phyloP scores from a whole-genome alignment of 2,329 filamentous ascomycete species.

The Knufia fluminis region DNA sequence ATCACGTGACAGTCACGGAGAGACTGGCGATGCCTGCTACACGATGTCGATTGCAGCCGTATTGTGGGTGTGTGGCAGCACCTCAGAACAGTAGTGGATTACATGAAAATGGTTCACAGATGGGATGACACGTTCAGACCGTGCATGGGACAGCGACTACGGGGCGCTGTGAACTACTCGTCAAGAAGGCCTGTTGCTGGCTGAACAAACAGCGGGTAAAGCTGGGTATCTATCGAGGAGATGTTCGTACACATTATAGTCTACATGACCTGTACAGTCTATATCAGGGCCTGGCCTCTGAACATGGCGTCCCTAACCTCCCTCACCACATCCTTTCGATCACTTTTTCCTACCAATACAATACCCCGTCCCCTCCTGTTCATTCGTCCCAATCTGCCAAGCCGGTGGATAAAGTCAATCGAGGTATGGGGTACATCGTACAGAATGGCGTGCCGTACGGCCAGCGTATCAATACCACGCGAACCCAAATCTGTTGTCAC shows the following conservation, averaged over 20 bases:
- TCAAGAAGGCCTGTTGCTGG: no score
- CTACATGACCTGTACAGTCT: constrained; percentile 19
- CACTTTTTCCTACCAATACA: constrained; percentile 80
- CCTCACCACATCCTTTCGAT: constrained; percentile 78
- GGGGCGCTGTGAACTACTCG: no score
- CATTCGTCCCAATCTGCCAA: constrained; percentile 88
- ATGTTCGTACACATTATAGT: not conserved
- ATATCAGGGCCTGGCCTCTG: constrained; percentile 68
- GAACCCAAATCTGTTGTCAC: constrained; percentile 92
- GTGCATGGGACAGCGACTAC: no score
- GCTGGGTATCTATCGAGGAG: no score
- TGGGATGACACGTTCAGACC: no score
- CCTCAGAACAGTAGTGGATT: no score
- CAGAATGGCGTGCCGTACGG: constrained; percentile 81
- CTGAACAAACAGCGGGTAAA: no score
- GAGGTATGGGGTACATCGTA: constrained; percentile 98
- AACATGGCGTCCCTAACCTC: constrained; percentile 89
- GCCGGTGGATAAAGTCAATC: constrained; percentile 94
- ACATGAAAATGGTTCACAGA: no score
- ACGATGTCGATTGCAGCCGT: no score
- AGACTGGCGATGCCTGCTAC: no score
- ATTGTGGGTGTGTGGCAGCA: no score
- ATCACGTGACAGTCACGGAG: no score
- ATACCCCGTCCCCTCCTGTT: constrained; percentile 79
- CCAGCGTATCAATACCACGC: constrained; percentile 85